Conservation (phyloP, 2,329 filamentous ascomycete genomes). For the Aspergillus vadensis region DNA sequence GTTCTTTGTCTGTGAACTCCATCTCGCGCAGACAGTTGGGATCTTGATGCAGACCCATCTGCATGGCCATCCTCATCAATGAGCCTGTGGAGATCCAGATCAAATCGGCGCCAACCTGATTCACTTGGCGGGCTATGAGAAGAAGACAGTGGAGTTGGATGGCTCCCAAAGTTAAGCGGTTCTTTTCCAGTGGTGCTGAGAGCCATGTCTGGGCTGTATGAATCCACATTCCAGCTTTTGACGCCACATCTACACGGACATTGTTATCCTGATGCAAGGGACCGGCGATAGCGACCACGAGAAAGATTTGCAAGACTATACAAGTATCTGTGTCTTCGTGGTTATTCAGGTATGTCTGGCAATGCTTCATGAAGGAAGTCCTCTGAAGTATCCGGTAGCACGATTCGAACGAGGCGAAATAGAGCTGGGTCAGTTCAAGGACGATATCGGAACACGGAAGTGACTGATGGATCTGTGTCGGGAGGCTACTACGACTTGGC, state of each 20-base stretch:
- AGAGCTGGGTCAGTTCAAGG: constrained; percentile 22
- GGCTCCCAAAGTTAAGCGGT: constrained; percentile 17
- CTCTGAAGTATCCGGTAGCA: constrained; percentile 32
- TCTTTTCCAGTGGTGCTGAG: constrained; percentile 25
- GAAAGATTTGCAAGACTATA: constrained; percentile 23
- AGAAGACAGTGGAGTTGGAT: constrained; percentile 25
- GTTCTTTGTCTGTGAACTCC: constrained; percentile 23
- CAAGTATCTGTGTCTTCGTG: constrained; percentile 11
- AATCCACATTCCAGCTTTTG: constrained; percentile 17
- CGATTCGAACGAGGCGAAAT: constrained; percentile 31
- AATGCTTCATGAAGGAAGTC: constrained; percentile 30
- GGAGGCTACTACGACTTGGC: constrained; percentile 21
- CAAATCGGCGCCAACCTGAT: constrained; percentile 30
- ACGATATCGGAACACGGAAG: constrained; percentile 19
- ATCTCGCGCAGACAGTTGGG: constrained; percentile 27
- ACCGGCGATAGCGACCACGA: constrained; percentile 24
- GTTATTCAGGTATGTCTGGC: constrained; percentile 20
- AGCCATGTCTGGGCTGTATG: constrained; percentile 25
- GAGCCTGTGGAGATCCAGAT: constrained; percentile 38
- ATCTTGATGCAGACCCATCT: constrained; percentile 37
- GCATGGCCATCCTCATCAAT: constrained; percentile 32
- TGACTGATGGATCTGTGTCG: constrained; percentile 12
- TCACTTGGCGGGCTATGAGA: constrained; percentile 21
- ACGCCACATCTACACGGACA: constrained; percentile 11
- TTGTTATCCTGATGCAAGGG: constrained; percentile 12